Evolutionary conservation across 805 yeast species (phyloP).

Genomic region (Priceomyces carsonii): DNA sequence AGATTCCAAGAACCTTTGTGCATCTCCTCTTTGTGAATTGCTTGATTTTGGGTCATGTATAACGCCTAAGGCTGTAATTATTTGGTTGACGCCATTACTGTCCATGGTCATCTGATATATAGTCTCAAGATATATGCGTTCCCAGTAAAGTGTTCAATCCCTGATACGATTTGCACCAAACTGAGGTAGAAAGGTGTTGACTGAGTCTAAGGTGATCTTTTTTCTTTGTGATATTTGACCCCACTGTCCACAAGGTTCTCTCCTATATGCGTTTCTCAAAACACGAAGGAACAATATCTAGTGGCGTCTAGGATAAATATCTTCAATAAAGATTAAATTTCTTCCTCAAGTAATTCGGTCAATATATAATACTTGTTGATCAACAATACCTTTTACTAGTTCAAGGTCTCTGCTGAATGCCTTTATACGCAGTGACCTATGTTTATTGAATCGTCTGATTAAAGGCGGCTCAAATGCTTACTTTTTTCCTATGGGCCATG

Average conservation of each 20-base stretch:
- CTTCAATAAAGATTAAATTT: background rate
- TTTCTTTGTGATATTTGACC: too few relatives aligned
- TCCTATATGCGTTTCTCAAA: background rate
- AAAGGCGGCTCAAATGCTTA: slow-evolving; percentile 4
- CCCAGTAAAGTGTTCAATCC: too few relatives aligned
- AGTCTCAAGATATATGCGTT: too few relatives aligned
- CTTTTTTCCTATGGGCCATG: too few relatives aligned
- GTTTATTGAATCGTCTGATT: slow-evolving; percentile 3
- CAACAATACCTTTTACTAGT: background rate
- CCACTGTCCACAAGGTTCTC: too few relatives aligned
- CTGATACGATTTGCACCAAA: too few relatives aligned
- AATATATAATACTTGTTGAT: background rate
- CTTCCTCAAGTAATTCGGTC: background rate
- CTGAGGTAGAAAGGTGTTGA: too few relatives aligned
- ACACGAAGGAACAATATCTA: slow-evolving; percentile 2
- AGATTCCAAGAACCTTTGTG: slow-evolving; percentile 68
- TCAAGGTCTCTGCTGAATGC: background rate
- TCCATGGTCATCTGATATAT: slow-evolving; percentile 53
- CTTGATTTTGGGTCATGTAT: slow-evolving; percentile 67
- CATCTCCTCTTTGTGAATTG: slow-evolving; percentile 55
- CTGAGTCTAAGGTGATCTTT: too few relatives aligned
- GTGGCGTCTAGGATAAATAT: slow-evolving; percentile 1
- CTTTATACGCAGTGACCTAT: too few relatives aligned
- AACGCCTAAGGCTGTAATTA: slow-evolving; percentile 72
- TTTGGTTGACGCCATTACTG: slow-evolving; percentile 66